Evolutionary conservation across 1,284 basidiomycete genomes (phyloP), one percentile per base, ranked within the genome.

Genomic region (Melampsora americana): DNA sequence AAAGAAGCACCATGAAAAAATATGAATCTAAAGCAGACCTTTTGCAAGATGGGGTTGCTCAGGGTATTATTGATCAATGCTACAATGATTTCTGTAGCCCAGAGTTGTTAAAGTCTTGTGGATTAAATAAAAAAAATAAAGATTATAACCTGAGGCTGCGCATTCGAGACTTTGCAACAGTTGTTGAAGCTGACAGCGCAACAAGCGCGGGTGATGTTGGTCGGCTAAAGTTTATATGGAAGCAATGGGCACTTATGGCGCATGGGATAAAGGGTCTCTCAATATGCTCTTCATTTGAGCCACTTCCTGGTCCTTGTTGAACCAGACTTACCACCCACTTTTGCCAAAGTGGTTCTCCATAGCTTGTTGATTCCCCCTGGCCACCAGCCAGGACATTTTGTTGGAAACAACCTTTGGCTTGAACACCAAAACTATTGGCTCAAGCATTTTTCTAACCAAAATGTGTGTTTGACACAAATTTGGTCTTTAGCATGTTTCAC

Each of bases 191-290:
- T 59, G 60, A 69, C 42, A 20, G 18, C 6, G 68, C 68, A 6
- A 69, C 5, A 18, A 56, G 60, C 30, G 30, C 16, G 28, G 68
- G 68, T 26, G n/a, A 59, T 61, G 42, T 59, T 18, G 68, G 56
- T 1, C 9, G 56, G 5, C 56, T 69, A 5, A 26, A 42, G 6
- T 39, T 4, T 39, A 60, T 69, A 39, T 69, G 68, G 68, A 59
- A 44, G 28, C 28, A 30, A 60, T 69, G 68, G 68, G 50, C 30
- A 1, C 28, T 69, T 14, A 69, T 69, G 68, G 50, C 28, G 5
- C 68, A 69, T 59, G 68, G 53, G 28, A 26, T 69, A 18, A 69
- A 69, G 32, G 42, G 28, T 39, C 68, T 69, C 42, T 23, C 48
- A 69, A 59, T 69, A 69, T 44, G 42, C 68, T 11, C n/a, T 23